These are phyloP conservation scores for Discostella pseudostelligera DNA, from an alignment of 108 stramenopile species.

Conservation along the genomic window DNA sequence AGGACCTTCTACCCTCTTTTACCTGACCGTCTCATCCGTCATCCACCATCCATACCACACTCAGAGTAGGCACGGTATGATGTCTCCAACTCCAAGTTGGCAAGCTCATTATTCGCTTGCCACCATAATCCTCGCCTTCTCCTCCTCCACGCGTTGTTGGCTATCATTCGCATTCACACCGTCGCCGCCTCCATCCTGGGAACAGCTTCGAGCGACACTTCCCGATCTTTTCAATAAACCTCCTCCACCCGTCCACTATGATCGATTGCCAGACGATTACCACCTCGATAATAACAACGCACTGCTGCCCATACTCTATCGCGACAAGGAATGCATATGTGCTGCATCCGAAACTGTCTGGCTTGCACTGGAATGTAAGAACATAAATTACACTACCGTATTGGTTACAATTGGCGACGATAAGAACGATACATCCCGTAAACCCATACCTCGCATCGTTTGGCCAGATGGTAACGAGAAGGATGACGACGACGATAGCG, in stretches of 20 bases:
- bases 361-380: slow-evolving; percentile 41
- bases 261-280: slow-evolving; percentile 1
- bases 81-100: no score
- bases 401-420: slow-evolving; percentile 19
- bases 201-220: slow-evolving; percentile 14
- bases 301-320: slow-evolving; percentile 21
- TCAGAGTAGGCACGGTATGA: no score
- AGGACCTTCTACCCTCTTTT: no score
- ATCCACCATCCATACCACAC: no score
- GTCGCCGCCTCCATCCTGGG: slow-evolving; percentile 13
- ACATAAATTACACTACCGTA: slow-evolving; percentile 29
- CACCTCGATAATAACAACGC: neutral
- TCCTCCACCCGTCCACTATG: slow-evolving; percentile 18
- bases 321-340: slow-evolving; percentile 32
- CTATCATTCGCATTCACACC: neutral
- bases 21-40: no score
- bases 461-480: slow-evolving; percentile 2
- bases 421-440: neutral
- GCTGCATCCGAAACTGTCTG: slow-evolving; percentile 27
- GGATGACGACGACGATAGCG: slow-evolving; percentile 1
- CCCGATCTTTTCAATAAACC: slow-evolving; percentile 5
- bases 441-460: slow-evolving; percentile 7
- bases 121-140: neutral
- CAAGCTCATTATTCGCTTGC: neutral
- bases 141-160: neutral